A percentile compares a stretch with the other conserved stretches of the same genome.
Evolutionary conservation across 1,139 yeast genomes (phyloP).

Genomic region (Kluyveromyces sp.): DNA sequence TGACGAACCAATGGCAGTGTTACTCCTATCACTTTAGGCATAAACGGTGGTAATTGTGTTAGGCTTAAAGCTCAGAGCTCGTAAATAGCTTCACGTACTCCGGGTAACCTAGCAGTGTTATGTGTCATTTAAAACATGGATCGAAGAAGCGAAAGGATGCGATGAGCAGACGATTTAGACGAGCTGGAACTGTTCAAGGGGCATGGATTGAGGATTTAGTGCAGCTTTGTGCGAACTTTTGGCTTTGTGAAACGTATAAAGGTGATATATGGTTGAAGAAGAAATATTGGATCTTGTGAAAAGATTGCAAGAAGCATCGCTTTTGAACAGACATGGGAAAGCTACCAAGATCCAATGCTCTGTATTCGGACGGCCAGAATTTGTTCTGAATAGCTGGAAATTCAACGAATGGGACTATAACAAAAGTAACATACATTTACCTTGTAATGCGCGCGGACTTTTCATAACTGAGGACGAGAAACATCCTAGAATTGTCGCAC

Average conservation of each 20-base stretch:
- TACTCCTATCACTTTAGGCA: too few relatives aligned
- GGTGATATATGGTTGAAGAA: constrained; percentile 3
- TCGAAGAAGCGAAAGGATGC: too few relatives aligned
- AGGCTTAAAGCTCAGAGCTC: too few relatives aligned
- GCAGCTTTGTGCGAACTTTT: too few relatives aligned
- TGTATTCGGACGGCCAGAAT: constrained; percentile 27
- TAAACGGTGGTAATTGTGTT: too few relatives aligned
- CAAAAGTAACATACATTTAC: constrained; percentile 46
- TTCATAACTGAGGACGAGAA: constrained; percentile 47
- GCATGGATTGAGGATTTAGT: too few relatives aligned
- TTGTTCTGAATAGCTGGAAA: constrained; percentile 53
- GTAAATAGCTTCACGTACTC: too few relatives aligned
- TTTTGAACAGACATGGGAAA: constrained; percentile 32
- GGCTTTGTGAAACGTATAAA: not conserved
- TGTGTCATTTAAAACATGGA: too few relatives aligned
- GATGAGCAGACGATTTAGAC: too few relatives aligned
- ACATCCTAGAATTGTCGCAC: constrained; percentile 45
- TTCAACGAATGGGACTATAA: constrained; percentile 87
- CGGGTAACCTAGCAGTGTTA: too few relatives aligned
- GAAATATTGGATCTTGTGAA: constrained; percentile 23
- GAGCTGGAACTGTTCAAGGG: not conserved
- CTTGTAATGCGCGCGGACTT: constrained; percentile 77
- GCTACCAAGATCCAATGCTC: constrained; percentile 33
- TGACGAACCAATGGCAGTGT: too few relatives aligned
- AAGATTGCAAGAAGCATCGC: constrained; percentile 28